Evolutionary conservation across 2,329 filamentous ascomycete species (phyloP).

Genomic region (Hypoxylon sp.): DNA sequence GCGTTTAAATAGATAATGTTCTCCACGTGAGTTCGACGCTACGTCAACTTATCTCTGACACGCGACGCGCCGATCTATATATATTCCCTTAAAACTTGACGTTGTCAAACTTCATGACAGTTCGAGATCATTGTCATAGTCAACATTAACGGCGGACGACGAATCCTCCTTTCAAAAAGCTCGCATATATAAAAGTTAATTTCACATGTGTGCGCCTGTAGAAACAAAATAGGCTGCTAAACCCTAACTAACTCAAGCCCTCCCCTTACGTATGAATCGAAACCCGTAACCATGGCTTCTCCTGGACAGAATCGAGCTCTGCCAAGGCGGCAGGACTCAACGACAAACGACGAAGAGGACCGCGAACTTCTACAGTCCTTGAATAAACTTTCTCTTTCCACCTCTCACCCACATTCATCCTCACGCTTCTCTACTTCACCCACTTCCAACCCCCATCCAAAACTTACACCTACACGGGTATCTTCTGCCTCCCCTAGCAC

Average conservation of each 20-base stretch:
- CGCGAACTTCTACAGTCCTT: constrained; percentile 50
- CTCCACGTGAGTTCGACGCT: background rate
- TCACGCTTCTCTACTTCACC: constrained; percentile 57
- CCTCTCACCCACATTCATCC: constrained; percentile 46
- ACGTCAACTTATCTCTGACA: background rate
- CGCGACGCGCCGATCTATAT: background rate
- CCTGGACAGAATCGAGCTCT: constrained; percentile 46
- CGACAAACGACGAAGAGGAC: constrained; percentile 38
- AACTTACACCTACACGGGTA: constrained; percentile 31
- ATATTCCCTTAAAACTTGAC: background rate
- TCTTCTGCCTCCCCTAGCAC: constrained; percentile 54
- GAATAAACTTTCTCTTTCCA: constrained; percentile 57
- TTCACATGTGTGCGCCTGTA: background rate
- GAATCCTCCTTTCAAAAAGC: background rate
- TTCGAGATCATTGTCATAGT: background rate
- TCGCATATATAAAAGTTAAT: background rate
- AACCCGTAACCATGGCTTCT: constrained; percentile 47
- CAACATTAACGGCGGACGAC: background rate
- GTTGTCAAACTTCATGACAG: background rate
- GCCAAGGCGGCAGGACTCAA: constrained; percentile 23
- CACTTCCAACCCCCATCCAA: constrained; percentile 40
- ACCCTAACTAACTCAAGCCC: background rate
- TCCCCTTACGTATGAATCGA: constrained; percentile 40
- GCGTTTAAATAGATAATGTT: background rate
- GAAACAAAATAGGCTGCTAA: background rate